A percentile compares a stretch with the other conserved stretches of the same genome.
Conservation (phyloP, 2,329 filamentous ascomycete genomes). For the Fusarium nisikadoi region DNA sequence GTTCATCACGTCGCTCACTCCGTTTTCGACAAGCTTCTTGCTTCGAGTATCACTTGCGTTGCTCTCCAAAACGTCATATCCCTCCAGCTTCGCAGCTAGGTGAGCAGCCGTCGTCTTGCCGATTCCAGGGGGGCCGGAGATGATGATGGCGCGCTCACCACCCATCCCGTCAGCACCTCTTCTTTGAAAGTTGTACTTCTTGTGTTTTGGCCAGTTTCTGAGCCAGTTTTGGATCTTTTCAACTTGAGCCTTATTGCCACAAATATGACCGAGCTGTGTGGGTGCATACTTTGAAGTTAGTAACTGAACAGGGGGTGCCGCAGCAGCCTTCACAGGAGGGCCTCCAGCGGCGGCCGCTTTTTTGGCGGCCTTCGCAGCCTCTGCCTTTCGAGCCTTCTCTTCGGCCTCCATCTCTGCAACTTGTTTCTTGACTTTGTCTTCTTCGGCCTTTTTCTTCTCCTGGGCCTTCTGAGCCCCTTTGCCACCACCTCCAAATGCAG, state of each 20-base stretch:
- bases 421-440: constrained; percentile 82
- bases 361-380: constrained; percentile 63
- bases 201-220: constrained; percentile 80
- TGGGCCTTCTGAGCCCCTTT: constrained; percentile 87
- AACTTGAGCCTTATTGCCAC: constrained; percentile 90
- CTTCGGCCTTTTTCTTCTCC: constrained; percentile 86
- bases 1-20: constrained; percentile 89
- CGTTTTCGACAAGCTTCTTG: constrained; percentile 92
- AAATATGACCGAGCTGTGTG: constrained; percentile 85
- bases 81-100: constrained; percentile 89
- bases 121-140: constrained; percentile 94
- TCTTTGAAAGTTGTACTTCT: constrained; percentile 83
- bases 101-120: constrained; percentile 98
- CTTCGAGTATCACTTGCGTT: constrained; percentile 96
- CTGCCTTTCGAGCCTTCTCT: constrained; percentile 70
- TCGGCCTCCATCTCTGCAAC: constrained; percentile 87
- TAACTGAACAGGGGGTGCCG: constrained; percentile 70
- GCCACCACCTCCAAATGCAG: constrained; percentile 86
- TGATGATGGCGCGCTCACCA: constrained; percentile 86
- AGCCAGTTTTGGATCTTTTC: constrained; percentile 93
- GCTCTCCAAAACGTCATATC: constrained; percentile 92
- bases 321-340: constrained; percentile 46
- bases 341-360: constrained; percentile 47
- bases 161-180: constrained; percentile 87
- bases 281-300: constrained; percentile 98